Conservation (phyloP, 2,329 filamentous ascomycete genomes). For the Herpotrichia juniperi region DNA sequence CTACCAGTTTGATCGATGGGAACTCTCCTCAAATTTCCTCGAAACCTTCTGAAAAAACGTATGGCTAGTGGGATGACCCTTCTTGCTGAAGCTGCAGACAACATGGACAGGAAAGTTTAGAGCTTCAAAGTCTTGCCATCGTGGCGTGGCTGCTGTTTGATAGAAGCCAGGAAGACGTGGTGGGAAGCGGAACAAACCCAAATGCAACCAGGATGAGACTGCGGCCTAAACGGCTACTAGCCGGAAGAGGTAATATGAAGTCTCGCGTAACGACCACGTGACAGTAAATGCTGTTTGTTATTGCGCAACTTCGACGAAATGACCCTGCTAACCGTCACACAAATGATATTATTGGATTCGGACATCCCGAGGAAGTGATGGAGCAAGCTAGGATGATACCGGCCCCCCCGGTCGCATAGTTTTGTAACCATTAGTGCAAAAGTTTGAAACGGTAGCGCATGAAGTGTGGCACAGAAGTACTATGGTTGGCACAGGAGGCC, state of each 20-base stretch:
- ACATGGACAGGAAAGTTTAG: background rate
- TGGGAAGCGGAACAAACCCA: background rate
- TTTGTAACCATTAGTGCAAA: slow-evolving; percentile 20
- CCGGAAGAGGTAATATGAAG: background rate
- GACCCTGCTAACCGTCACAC: background rate
- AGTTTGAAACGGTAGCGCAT: slow-evolving; percentile 25
- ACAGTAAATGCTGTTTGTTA: background rate
- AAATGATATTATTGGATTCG: background rate
- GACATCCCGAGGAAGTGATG: background rate
- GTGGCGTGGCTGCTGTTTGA: background rate
- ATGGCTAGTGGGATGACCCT: background rate
- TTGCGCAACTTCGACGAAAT: background rate
- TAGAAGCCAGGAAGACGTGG: slow-evolving; percentile 1
- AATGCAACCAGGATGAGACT: background rate
- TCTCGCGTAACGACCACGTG: background rate
- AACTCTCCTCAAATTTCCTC: background rate
- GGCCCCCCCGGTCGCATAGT: slow-evolving; percentile 1
- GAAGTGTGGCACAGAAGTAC: slow-evolving; percentile 14
- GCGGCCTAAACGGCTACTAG: slow-evolving; percentile 1
- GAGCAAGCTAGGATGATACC: slow-evolving; percentile 1
- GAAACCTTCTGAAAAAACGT: background rate
- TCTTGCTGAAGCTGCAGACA: background rate
- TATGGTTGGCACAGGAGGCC: slow-evolving; percentile 9
- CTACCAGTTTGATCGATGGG: background rate
- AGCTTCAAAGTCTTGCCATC: background rate